phyloP scores from a whole-genome alignment of 495 filamentous ascomycete species.

The Glonium stellatum region DNA sequence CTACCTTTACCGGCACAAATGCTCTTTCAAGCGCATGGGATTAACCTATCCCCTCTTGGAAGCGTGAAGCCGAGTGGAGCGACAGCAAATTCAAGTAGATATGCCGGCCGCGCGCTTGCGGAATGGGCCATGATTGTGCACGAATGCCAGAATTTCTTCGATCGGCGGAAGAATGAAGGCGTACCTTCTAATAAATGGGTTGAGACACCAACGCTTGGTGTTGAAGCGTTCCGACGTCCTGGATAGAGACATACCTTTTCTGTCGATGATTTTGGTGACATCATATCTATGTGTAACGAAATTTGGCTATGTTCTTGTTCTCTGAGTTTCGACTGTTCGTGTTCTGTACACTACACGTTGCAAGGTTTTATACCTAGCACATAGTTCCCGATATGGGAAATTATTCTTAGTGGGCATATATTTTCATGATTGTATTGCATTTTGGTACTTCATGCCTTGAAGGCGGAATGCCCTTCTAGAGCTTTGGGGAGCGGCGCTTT shows the following conservation, averaged over 20 bases:
- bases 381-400: not conserved
- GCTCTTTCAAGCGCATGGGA: conserved; percentile 41
- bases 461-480: no score
- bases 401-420: not conserved
- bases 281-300: not conserved
- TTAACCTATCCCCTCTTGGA: conserved; percentile 10
- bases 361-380: not conserved
- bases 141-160: conserved; percentile 90
- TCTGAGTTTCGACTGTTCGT: not conserved
- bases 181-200: conserved; percentile 67
- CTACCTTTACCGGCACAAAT: conserved; percentile 66
- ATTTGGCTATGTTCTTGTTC: not conserved
- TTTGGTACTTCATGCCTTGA: not conserved
- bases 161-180: conserved; percentile 78
- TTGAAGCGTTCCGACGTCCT: conserved; percentile 69
- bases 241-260: conserved; percentile 1
- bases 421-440: not conserved
- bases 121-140: conserved; percentile 82
- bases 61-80: conserved; percentile 31
- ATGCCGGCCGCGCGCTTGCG: conserved; percentile 79
- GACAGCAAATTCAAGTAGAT: conserved; percentile 49
- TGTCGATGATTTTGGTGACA: not conserved
- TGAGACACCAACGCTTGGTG: conserved; percentile 79
- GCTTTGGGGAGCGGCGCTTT: no score
- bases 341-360: not conserved